Conservation (phyloP, 257 asterid genomes). For the Solanum etuberosum region DNA sequence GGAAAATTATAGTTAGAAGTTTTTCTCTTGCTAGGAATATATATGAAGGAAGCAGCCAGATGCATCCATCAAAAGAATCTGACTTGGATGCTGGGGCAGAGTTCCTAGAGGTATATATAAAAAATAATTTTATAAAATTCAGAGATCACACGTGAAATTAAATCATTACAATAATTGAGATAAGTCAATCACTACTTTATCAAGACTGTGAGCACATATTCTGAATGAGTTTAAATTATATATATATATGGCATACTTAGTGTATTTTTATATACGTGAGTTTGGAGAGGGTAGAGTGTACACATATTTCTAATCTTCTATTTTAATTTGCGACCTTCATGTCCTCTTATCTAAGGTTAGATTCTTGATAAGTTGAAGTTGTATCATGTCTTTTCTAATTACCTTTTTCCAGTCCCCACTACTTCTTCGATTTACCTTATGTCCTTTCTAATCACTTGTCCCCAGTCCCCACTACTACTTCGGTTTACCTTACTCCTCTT, state of each 20-base stretch:
- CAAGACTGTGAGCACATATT: not conserved
- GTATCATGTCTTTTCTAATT: not conserved
- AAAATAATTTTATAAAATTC: not conserved
- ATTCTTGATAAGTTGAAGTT: too few relatives aligned
- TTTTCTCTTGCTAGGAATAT: conserved; percentile 30
- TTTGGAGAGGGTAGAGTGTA: too few relatives aligned
- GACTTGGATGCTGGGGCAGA: conserved; percentile 23
- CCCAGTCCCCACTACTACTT: too few relatives aligned
- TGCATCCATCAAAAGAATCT: conserved; percentile 7
- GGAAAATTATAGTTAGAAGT: conserved; percentile 23
- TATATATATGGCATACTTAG: not conserved
- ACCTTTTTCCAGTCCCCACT: too few relatives aligned
- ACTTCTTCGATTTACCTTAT: too few relatives aligned
- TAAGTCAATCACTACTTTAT: not conserved
- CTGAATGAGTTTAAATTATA: not conserved
- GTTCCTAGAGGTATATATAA: conserved; percentile 21
- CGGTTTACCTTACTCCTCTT: too few relatives aligned
- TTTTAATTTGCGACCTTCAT: too few relatives aligned
- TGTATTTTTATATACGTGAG: too few relatives aligned
- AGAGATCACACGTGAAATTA: not conserved
- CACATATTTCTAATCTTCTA: too few relatives aligned
- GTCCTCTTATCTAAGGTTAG: rapidly evolving
- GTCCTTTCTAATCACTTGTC: too few relatives aligned
- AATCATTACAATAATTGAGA: not conserved
- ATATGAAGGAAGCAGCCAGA: conserved; percentile 7